phyloP scores from a whole-genome alignment of 352 stramenopile species.

The Plasmopara viticola region DNA sequence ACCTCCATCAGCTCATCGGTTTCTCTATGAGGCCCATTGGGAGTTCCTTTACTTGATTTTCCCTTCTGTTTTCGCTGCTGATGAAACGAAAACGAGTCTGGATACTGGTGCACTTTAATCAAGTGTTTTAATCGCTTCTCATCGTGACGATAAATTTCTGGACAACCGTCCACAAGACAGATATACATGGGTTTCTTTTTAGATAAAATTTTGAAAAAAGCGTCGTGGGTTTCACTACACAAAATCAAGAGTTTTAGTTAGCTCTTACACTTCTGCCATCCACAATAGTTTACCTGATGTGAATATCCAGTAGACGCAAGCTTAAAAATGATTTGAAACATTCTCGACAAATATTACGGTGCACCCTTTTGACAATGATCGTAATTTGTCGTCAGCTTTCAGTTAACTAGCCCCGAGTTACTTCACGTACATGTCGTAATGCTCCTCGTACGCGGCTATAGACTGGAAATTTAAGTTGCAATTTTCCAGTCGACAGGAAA shows the following conservation, averaged over 20 bases:
- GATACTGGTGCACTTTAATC: no score
- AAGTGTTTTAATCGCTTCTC: no score
- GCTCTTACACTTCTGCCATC: background rate
- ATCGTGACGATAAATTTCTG: slow-evolving; percentile 41
- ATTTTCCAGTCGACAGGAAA: no score
- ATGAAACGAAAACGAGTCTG: slow-evolving; percentile 26
- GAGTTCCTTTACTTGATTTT: slow-evolving; percentile 3
- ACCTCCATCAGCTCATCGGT: slow-evolving; percentile 3
- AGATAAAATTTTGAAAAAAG: slow-evolving; percentile 54
- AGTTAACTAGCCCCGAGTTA: background rate
- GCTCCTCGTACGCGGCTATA: slow-evolving; percentile 44
- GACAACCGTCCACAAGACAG: slow-evolving; percentile 45
- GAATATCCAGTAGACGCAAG: slow-evolving; percentile 12
- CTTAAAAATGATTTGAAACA: slow-evolving; percentile 48
- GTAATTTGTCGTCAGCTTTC: background rate
- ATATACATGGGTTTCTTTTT: slow-evolving; percentile 56
- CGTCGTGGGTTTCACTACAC: slow-evolving; percentile 50
- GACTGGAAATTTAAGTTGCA: slow-evolving; percentile 38
- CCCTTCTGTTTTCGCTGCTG: slow-evolving; percentile 10
- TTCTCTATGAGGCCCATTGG: background rate
- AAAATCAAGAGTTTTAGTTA: background rate
- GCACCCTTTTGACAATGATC: slow-evolving; percentile 7
- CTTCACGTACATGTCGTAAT: slow-evolving; percentile 52
- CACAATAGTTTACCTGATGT: no score
- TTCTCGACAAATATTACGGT: slow-evolving; percentile 42